Conservation (phyloP, 2,329 filamentous ascomycete genomes). For the Diaporthe longicolla region DNA sequence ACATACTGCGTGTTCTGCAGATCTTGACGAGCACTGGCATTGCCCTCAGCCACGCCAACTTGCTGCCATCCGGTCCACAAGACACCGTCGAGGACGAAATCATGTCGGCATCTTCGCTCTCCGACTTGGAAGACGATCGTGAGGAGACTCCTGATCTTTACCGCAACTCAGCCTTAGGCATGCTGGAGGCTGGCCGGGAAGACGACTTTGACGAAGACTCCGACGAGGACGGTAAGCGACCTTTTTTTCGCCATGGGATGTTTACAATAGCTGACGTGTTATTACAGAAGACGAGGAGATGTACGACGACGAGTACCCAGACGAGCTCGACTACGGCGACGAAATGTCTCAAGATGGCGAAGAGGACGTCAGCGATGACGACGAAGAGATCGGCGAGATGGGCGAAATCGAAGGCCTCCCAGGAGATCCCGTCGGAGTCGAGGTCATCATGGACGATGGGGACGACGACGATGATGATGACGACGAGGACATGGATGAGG, state of each 20-base stretch:
- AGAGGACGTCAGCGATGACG: conserved; percentile 89
- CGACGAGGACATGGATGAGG: conserved; percentile 71
- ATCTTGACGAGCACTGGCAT: conserved; percentile 90
- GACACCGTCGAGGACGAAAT: conserved; percentile 87
- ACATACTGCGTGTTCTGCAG: conserved; percentile 91
- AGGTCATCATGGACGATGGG: conserved; percentile 84
- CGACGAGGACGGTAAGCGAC: conserved; percentile 68
- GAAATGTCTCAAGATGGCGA: conserved; percentile 84
- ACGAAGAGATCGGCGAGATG: conserved; percentile 85
- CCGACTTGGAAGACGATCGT: conserved; percentile 86
- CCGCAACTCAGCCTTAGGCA: conserved; percentile 94
- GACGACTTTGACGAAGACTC: conserved; percentile 83
- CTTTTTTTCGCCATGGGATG: neutral
- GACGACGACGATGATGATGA: conserved; percentile 76
- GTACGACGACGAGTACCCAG: conserved; percentile 92
- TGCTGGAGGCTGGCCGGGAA: conserved; percentile 88
- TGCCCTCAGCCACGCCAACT: conserved; percentile 84
- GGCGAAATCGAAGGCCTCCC: conserved; percentile 85
- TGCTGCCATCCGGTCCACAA: conserved; percentile 73
- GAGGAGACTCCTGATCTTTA: conserved; percentile 98
- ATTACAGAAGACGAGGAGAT: conserved; percentile 86
- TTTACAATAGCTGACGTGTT: conserved; percentile 43
- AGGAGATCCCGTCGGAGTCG: conserved; percentile 70
- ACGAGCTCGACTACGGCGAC: conserved; percentile 92
- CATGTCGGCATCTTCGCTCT: conserved; percentile 87